These are phyloP conservation scores for Chytriomyces sp. DNA, from an alignment of 192 early-diverging fungal species.

Conservation along the genomic window DNA sequence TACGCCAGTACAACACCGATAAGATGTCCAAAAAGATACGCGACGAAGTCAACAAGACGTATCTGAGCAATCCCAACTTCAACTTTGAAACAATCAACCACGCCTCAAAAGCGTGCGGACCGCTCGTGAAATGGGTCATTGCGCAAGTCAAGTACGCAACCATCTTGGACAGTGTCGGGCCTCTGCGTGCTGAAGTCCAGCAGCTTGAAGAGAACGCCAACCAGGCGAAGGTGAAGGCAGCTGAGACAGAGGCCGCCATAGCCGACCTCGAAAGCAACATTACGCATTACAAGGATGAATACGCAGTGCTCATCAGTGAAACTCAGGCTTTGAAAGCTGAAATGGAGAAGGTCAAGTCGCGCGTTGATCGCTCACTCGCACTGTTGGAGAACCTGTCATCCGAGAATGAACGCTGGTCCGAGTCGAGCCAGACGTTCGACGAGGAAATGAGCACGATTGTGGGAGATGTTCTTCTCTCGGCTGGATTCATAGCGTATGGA, in stretches of 20 bases:
- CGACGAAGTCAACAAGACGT: constrained; percentile 77
- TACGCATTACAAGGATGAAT: constrained; percentile 93
- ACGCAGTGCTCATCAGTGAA: constrained; percentile 93
- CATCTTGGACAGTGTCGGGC: constrained; percentile 85
- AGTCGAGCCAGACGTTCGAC: constrained; percentile 86
- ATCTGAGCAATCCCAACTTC: constrained; percentile 81
- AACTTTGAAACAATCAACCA: constrained; percentile 96
- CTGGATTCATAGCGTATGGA: constrained; percentile 95
- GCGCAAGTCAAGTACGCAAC: constrained; percentile 85
- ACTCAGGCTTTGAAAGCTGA: constrained; percentile 86
- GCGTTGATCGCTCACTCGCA: constrained; percentile 88
- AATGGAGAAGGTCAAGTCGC: constrained; percentile 89
- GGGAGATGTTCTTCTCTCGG: constrained; percentile 89
- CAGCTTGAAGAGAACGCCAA: constrained; percentile 79
- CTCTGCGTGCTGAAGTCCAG: constrained; percentile 89
- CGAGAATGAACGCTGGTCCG: constrained; percentile 92
- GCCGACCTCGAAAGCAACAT: constrained; percentile 84
- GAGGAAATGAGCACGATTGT: constrained; percentile 97
- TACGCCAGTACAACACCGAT: constrained; percentile 95
- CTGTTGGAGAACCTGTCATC: constrained; percentile 87
- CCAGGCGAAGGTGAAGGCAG: constrained; percentile 69
- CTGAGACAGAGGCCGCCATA: constrained; percentile 77
- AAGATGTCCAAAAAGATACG: constrained; percentile 77
- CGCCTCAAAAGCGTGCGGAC: constrained; percentile 98
- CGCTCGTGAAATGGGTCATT: constrained; percentile 95